phyloP scores from a whole-genome alignment of 257 asterid genomes.

The Catharanthus roseus region DNA sequence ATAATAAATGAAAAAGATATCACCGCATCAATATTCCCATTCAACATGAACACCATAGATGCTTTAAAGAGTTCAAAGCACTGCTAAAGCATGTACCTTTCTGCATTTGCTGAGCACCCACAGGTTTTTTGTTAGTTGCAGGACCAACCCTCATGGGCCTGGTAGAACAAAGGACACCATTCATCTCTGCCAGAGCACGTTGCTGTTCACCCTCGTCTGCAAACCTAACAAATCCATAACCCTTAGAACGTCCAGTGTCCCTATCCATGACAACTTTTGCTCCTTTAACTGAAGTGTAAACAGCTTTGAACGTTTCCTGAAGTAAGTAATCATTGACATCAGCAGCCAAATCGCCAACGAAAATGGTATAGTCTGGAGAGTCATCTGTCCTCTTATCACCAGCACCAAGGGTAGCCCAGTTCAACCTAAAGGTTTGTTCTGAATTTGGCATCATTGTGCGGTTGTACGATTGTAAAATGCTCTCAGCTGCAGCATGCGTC shows the following conservation, averaged over 20 bases:
- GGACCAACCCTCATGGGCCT: slow-evolving; percentile 92
- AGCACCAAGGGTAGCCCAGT: slow-evolving; percentile 82
- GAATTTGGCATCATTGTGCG: slow-evolving; percentile 62
- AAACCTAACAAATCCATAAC: slow-evolving; percentile 82
- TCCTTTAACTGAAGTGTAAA: slow-evolving; percentile 67
- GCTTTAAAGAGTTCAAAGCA: slow-evolving; percentile 9
- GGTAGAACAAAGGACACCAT: slow-evolving; percentile 66
- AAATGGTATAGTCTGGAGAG: slow-evolving; percentile 64
- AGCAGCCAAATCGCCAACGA: slow-evolving; percentile 90
- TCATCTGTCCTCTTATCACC: slow-evolving; percentile 74
- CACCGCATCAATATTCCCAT: neutral
- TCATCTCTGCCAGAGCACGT: slow-evolving; percentile 86
- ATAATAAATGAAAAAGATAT: neutral
- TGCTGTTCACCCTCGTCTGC: slow-evolving; percentile 76
- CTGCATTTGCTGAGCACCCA: slow-evolving; percentile 34
- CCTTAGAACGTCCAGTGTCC: slow-evolving; percentile 79
- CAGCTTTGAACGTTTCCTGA: slow-evolving; percentile 59
- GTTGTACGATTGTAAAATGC: slow-evolving; percentile 53
- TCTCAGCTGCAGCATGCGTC: slow-evolving; percentile 63
- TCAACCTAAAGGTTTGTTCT: slow-evolving; percentile 59
- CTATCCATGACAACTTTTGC: slow-evolving; percentile 83
- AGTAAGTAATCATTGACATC: slow-evolving; percentile 71
- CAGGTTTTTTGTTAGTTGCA: slow-evolving; percentile 73
- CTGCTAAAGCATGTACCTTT: slow-evolving; percentile 37
- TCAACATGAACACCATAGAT: neutral